These are phyloP conservation scores for Pythium periplocum DNA, from an alignment of 352 stramenopile species.

Conservation along the genomic window DNA sequence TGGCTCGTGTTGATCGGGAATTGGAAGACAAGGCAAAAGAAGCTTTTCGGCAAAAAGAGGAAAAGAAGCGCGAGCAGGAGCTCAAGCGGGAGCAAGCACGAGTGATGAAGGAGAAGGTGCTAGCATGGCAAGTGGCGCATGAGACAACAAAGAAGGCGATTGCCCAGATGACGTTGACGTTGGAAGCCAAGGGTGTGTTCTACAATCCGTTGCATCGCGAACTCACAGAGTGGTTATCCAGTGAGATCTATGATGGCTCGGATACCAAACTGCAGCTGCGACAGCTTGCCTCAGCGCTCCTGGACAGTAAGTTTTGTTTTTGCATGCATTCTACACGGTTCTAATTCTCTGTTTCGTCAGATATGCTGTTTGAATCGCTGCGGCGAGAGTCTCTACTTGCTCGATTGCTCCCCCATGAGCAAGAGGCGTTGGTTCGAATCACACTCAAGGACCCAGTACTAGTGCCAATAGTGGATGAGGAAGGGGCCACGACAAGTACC, in stretches of 20 bases:
- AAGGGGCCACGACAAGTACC: constrained; percentile 2
- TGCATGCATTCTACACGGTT: background rate
- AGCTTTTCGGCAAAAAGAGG: constrained; percentile 41
- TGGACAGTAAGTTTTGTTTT: constrained; percentile 32
- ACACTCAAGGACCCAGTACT: constrained; percentile 41
- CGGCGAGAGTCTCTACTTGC: constrained; percentile 39
- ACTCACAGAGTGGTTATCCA: constrained; percentile 33
- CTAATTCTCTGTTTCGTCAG: constrained; percentile 13
- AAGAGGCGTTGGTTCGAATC: constrained; percentile 42
- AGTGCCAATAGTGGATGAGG: constrained; percentile 16
- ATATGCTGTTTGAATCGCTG: constrained; percentile 41
- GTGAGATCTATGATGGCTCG: constrained; percentile 33
- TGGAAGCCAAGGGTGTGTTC: constrained; percentile 53
- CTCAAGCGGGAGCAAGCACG: constrained; percentile 29
- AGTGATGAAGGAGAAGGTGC: constrained; percentile 49
- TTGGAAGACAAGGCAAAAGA: constrained; percentile 52
- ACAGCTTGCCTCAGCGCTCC: constrained; percentile 21
- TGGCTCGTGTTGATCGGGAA: constrained; percentile 29
- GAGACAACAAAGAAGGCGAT: constrained; percentile 37
- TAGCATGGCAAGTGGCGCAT: constrained; percentile 55
- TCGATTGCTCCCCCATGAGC: constrained; percentile 32
- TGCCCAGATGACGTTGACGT: constrained; percentile 15
- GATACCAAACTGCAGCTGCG: constrained; percentile 42
- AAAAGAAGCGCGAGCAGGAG: constrained; percentile 37
- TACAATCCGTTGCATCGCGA: constrained; percentile 58